These are phyloP conservation scores for Fagopyrum tataricum DNA, from an alignment of 148 eudicot species.

Conservation along the genomic window DNA sequence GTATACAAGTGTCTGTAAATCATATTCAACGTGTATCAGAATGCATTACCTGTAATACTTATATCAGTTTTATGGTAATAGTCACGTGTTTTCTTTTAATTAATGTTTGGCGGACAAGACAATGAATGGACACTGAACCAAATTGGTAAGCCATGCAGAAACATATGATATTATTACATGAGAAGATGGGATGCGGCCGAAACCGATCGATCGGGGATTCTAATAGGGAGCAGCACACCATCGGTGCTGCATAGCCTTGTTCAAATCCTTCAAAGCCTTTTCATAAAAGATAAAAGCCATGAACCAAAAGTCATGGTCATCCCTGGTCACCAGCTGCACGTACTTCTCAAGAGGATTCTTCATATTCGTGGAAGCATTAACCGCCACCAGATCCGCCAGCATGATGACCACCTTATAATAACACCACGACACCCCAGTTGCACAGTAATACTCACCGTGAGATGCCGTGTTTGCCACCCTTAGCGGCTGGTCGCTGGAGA, in stretches of 20 bases:
- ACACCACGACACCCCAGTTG: constrained; percentile 18
- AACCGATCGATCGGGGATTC: no score
- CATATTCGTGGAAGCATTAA: constrained; percentile 17
- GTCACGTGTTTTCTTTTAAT: no score
- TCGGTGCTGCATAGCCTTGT: constrained; percentile 19
- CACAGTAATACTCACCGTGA: constrained; percentile 3
- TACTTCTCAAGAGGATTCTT: constrained; percentile 23
- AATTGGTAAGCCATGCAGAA: no score
- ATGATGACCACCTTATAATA: constrained; percentile 28
- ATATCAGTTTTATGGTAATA: no score
- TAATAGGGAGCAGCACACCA: neutral
- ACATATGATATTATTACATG: no score
- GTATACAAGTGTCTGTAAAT: no score
- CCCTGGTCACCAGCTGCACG: constrained; percentile 22
- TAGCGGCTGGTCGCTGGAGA: constrained; percentile 45
- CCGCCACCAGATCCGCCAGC: constrained; percentile 24
- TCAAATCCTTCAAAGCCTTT: constrained; percentile 28
- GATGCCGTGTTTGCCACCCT: constrained; percentile 1
- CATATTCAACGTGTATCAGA: no score
- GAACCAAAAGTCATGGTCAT: constrained; percentile 41
- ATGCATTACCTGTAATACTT: no score
- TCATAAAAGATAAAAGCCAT: constrained; percentile 38
- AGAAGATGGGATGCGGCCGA: no score
- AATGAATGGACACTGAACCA: no score
- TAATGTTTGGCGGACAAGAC: no score